phyloP scores from a whole-genome alignment of 306 rosid species.

The Cyclanthera cordifolia region DNA sequence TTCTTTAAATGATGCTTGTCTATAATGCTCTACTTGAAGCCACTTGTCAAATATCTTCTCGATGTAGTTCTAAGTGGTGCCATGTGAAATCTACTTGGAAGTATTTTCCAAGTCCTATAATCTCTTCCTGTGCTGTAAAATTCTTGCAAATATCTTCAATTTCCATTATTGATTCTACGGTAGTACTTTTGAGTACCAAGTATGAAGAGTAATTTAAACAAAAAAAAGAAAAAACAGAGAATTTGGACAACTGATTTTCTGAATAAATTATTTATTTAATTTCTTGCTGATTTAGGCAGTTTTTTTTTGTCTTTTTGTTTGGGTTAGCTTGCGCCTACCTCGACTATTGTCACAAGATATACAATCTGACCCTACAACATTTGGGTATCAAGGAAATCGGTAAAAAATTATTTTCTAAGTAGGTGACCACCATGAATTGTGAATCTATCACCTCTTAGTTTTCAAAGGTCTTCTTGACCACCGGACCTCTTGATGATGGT shows the following conservation, averaged over 20 bases:
- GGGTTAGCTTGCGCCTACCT: too few species aligned
- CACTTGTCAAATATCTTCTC: conserved; percentile 3
- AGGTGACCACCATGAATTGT: too few species aligned
- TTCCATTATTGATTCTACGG: neutral
- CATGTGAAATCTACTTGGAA: neutral
- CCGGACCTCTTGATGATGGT: too few species aligned
- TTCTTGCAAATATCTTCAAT: neutral
- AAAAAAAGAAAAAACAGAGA: too few species aligned
- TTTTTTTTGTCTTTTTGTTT: too few species aligned
- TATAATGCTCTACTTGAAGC: conserved; percentile 3
- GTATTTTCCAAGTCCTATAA: conserved; percentile 1
- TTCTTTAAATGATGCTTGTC: neutral
- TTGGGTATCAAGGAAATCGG: too few species aligned
- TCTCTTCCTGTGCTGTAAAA: neutral
- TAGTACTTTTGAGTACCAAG: neutral
- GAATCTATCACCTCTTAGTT: too few species aligned
- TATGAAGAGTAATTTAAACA: neutral
- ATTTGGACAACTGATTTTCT: neutral
- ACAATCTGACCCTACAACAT: too few species aligned
- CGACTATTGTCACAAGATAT: too few species aligned
- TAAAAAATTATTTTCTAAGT: too few species aligned
- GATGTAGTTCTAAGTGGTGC: conserved; percentile 4
- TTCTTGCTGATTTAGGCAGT: neutral
- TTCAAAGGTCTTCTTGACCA: too few species aligned
- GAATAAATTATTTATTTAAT: neutral